phyloP scores from a whole-genome alignment of 2,329 filamentous ascomycete species.

The Gliomastix tumulicola region DNA sequence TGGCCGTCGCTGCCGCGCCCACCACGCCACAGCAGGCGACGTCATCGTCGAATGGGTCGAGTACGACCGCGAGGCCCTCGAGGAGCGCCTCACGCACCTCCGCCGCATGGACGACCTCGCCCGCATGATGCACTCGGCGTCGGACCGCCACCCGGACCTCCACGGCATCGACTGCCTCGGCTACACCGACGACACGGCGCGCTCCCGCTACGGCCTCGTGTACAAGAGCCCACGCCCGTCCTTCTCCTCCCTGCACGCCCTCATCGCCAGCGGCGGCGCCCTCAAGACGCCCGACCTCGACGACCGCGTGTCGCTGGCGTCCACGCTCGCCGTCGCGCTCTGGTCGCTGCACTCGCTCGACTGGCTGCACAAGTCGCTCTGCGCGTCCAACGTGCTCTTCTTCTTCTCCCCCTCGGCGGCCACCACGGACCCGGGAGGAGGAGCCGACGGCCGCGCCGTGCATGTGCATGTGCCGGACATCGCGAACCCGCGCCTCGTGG shows the following conservation, averaged over 20 bases:
- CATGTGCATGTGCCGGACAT: conserved; percentile 30
- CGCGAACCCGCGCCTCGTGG: conserved; percentile 35
- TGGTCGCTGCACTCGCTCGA: conserved; percentile 46
- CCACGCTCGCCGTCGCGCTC: conserved; percentile 32
- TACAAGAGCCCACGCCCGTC: conserved; percentile 27
- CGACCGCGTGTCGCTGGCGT: conserved; percentile 31
- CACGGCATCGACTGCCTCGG: conserved; percentile 39
- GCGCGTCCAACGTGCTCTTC: conserved; percentile 46
- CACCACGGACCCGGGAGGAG: conserved; percentile 15
- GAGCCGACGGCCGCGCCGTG: conserved; percentile 21
- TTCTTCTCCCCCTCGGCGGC: conserved; percentile 34
- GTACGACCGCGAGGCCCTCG: conserved; percentile 32
- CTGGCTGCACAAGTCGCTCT: conserved; percentile 51
- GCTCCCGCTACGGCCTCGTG: conserved; percentile 33
- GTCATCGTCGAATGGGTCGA: conserved; percentile 37
- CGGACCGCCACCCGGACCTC: conserved; percentile 34
- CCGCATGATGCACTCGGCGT: conserved; percentile 37
- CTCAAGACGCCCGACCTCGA: conserved; percentile 37
- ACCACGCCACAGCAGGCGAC: conserved; percentile 22
- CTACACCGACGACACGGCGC: conserved; percentile 32
- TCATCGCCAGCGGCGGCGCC: conserved; percentile 28
- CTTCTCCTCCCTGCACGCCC: conserved; percentile 28
- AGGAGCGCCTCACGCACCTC: conserved; percentile 33
- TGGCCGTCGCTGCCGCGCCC: conserved; percentile 19
- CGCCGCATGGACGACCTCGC: conserved; percentile 38